Base-by-base conservation (phyloP, 2,329 filamentous ascomycete genomes). In the Calonectria fujianensis region DNA sequence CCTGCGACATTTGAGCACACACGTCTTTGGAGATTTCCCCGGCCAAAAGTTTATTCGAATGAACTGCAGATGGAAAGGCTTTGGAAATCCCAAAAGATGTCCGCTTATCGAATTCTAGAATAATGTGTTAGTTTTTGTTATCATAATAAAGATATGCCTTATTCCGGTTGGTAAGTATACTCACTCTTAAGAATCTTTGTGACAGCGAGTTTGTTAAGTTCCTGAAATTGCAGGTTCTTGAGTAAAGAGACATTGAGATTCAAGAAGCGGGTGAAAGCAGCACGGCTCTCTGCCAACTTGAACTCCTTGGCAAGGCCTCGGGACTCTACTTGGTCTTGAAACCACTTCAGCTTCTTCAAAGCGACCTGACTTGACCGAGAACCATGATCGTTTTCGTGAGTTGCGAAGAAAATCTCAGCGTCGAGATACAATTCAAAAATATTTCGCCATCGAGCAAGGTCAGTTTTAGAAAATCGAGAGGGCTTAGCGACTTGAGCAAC, bases 371-470 rank as follows among this genome's bases (percentile, higher is more conserved):
- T 93, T 66, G 91, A 90, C 66, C 95, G 90, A 3, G 91, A 88
- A 18, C 94, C 94, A 72, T 93, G 92, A 77, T 95, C 93, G 39
- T 86, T 85, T 83, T 97, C 95, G 37, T 91, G 91, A 0, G 93
- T 94, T 1, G 94, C 95, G 83, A 97, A 97, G 86, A 98, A 98
- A 37, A 97, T 89, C 70, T 93, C 91, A 10, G 93, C 93, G 71
- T 97, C 93, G 16, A 96, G 86, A 81, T 98, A 98, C 0, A 96
- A 86, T 74, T 95, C 93, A 80, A 98, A 96, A 76, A 98, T 93
- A 77, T 93, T 90, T 64, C 95, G 91, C 95, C 95, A 98, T 48
- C 90, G 90, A 69, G 92, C 91, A 31, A 97, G 85, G 81, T 97
- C 94, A 57, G 89, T 92, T 75, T 90, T 91, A 59, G 90, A 89